phyloP scores from a whole-genome alignment of 2,329 filamentous ascomycete genomes.

The Diplocarpon rosae region DNA sequence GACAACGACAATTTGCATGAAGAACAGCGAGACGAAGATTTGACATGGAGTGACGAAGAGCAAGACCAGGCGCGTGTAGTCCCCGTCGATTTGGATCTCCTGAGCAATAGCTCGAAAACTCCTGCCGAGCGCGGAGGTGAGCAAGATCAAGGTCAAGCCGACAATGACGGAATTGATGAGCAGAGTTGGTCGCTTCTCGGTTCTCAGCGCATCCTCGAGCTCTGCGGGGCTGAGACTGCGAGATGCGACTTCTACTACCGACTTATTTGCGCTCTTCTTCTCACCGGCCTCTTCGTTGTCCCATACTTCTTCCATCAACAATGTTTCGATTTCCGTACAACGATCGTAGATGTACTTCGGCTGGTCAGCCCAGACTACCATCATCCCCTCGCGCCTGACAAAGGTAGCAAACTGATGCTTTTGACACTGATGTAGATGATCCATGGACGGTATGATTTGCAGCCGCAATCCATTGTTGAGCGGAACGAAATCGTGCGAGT shows the following conservation, averaged over 20 bases:
- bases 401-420: slow-evolving; percentile 59
- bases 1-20: slow-evolving; percentile 39
- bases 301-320: slow-evolving; percentile 50
- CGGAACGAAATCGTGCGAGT: slow-evolving; percentile 43
- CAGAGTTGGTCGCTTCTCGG: slow-evolving; percentile 37
- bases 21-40: slow-evolving; percentile 43
- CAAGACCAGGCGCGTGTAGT: slow-evolving; percentile 43
- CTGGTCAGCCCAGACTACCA: slow-evolving; percentile 56
- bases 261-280: slow-evolving; percentile 16
- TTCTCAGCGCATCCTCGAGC: slow-evolving; percentile 22
- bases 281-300: slow-evolving; percentile 30
- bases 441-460: slow-evolving; percentile 49
- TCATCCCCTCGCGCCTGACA: slow-evolving; percentile 43
- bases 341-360: slow-evolving; percentile 43
- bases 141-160: slow-evolving; percentile 40
- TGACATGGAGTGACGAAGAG: slow-evolving; percentile 40
- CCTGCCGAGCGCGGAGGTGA: slow-evolving; percentile 41
- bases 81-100: slow-evolving; percentile 41
- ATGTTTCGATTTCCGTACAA: slow-evolving; percentile 39
- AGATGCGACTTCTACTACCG: slow-evolving; percentile 10
- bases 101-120: slow-evolving; percentile 45
- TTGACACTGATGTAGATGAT: slow-evolving; percentile 45
- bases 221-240: slow-evolving; percentile 22
- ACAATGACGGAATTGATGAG: slow-evolving; percentile 45
- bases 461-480: slow-evolving; percentile 46